Conservation (phyloP, 495 filamentous ascomycete genomes). For the Letharia lupina region DNA sequence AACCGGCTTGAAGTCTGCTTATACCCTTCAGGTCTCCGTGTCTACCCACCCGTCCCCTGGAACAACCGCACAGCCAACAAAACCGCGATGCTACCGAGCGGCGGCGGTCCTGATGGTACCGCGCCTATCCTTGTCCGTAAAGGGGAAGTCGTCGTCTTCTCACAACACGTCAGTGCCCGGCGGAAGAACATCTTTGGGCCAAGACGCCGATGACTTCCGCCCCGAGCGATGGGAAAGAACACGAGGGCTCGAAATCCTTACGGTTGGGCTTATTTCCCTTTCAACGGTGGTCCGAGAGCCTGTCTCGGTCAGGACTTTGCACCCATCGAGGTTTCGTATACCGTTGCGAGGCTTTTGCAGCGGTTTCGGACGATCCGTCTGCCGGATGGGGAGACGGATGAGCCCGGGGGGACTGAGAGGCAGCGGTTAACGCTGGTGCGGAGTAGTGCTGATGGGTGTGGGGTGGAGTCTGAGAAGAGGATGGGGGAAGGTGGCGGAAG, state of each 20-base stretch:
- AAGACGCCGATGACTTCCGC: slow-evolving; percentile 31
- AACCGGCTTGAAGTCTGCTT: not conserved
- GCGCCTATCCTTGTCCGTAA: slow-evolving; percentile 56
- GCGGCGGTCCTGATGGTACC: slow-evolving; percentile 60
- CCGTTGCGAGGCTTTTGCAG: slow-evolving; percentile 40
- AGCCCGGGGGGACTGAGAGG: slow-evolving; percentile 14
- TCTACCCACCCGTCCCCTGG: slow-evolving; percentile 67
- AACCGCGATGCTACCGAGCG: slow-evolving; percentile 62
- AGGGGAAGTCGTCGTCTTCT: slow-evolving; percentile 34
- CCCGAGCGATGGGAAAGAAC: slow-evolving; percentile 37
- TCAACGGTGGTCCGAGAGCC: slow-evolving; percentile 50
- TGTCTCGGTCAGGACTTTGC: slow-evolving; percentile 45
- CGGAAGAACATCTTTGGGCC: slow-evolving; percentile 21
- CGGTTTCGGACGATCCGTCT: slow-evolving; percentile 30
- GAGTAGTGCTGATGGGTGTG: slow-evolving; percentile 25
- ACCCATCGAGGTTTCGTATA: slow-evolving; percentile 41
- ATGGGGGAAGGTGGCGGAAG: not conserved
- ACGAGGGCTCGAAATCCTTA: slow-evolving; percentile 20
- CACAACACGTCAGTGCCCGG: slow-evolving; percentile 26
- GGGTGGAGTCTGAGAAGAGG: slow-evolving; percentile 15
- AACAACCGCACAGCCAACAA: slow-evolving; percentile 60
- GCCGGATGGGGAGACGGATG: slow-evolving; percentile 25
- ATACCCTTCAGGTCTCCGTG: slow-evolving; percentile 36
- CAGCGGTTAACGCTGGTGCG: slow-evolving; percentile 23
- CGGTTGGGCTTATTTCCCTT: slow-evolving; percentile 58